Base-by-base conservation (phyloP, 805 yeast genomes). In the Candida suzukii region DNA sequence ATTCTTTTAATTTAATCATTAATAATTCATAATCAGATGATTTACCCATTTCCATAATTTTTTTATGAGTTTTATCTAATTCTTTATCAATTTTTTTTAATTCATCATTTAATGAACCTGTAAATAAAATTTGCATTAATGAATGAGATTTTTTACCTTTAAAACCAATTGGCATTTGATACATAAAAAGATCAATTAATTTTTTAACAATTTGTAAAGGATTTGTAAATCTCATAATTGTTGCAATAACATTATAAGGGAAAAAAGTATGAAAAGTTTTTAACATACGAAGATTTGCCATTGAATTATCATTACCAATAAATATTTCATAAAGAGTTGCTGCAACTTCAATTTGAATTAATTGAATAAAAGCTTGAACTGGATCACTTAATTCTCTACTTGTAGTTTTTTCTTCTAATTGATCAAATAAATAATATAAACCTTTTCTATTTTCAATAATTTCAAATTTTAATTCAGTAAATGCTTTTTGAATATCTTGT, bases 191-290 rank as follows among this genome's bases (percentile, higher is more conserved):
- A 52, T 88, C 96, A 28, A 90, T 74, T 57, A 91, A 64, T 19
- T 81, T 77, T 46, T 88, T 84, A 66, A 87, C 78, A 22, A 91
- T 79, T 33, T 82, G 76, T 63, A 88, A 77, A 2, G 99, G 98
- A 54, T 91, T 91, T 0, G 98, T 87, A 45, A 83, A 78, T 53
- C 79, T 74, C 54, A 93, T 61, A 19, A 91, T 83, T 18, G 86
- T 85, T 34, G 80, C 80, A 59, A 90, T 76, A 28, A 91, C 56
- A 2, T 73, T 64, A 58, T 91, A 93, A 0, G 98, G 99, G 64
- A 91, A 76, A 44, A 87, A 54, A 26, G 71, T 64, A 62, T 91
- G 96, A 31, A 93, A 63, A 43, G 81, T 75, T 47, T 78, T 77
- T 26, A 84, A 65, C 54, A 87, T 88, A 12, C 74, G 70, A 51